These are phyloP conservation scores for Sugiyamaella marilandica DNA, from an alignment of 805 yeast species.

Conservation along the genomic window DNA sequence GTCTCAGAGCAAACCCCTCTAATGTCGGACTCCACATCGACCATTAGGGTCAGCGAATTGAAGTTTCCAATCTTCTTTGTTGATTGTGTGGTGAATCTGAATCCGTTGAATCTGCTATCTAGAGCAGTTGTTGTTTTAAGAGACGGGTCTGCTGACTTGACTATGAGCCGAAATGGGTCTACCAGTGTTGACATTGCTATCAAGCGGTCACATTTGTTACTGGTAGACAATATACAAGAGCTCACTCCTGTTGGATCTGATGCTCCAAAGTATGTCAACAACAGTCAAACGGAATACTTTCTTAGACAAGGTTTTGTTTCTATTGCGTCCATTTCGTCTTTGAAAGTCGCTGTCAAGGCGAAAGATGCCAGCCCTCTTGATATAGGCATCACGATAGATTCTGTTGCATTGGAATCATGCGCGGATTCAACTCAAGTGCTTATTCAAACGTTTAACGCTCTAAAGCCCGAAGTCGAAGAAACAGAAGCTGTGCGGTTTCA, in stretches of 20 bases:
- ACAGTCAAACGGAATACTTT: slow-evolving; percentile 27
- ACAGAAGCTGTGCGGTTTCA: slow-evolving; percentile 57
- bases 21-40: slow-evolving; percentile 13
- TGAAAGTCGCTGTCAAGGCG: slow-evolving; percentile 14
- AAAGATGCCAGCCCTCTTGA: not conserved
- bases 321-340: slow-evolving; percentile 42
- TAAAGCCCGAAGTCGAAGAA: slow-evolving; percentile 61
- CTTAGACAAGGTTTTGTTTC: slow-evolving; percentile 48
- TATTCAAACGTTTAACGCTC: slow-evolving; percentile 60
- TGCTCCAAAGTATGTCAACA: slow-evolving; percentile 17
- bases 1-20: slow-evolving; percentile 10
- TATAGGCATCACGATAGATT: slow-evolving; percentile 28
- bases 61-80: slow-evolving; percentile 30
- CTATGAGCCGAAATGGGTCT: slow-evolving; percentile 34
- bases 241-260: slow-evolving; percentile 26
- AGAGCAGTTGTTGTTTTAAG: slow-evolving; percentile 49
- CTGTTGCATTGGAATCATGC: slow-evolving; percentile 40
- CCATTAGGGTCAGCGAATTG: slow-evolving; percentile 16
- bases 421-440: slow-evolving; percentile 82
- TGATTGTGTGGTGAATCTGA: slow-evolving; percentile 57
- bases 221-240: slow-evolving; percentile 58
- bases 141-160: slow-evolving; percentile 51
- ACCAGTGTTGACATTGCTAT: slow-evolving; percentile 42
- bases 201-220: slow-evolving; percentile 45
- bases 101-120: slow-evolving; percentile 57